Evolutionary conservation across 805 yeast genomes (phyloP).

Genomic region (Monosporozyma servazzii): DNA sequence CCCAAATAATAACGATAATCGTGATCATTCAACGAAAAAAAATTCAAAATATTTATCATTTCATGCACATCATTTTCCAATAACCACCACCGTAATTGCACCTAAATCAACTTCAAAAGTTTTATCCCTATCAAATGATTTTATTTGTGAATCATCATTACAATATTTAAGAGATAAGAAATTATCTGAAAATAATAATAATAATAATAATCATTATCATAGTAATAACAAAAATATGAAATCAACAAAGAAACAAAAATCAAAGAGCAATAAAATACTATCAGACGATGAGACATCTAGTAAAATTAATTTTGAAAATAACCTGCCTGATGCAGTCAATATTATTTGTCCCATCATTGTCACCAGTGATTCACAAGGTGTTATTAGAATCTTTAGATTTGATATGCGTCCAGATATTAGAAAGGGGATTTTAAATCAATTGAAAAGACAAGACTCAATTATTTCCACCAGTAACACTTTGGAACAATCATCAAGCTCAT

Average conservation of each 20-base stretch:
- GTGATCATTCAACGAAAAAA: constrained; percentile 2
- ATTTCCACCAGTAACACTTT: neutral
- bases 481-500: neutral
- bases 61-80: constrained; percentile 66
- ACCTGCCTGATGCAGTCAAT: constrained; percentile 20
- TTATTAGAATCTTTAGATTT: constrained; percentile 67
- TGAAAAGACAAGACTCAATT: constrained; percentile 4
- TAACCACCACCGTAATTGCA: constrained; percentile 71
- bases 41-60: constrained; percentile 58
- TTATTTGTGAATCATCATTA: constrained; percentile 53
- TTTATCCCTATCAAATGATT: constrained; percentile 67
- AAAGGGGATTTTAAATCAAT: constrained; percentile 23
- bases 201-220: neutral
- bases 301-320: neutral
- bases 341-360: constrained; percentile 46
- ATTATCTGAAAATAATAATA: neutral
- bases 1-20: neutral
- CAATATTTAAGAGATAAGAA: constrained; percentile 16
- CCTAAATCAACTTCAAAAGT: constrained; percentile 59
- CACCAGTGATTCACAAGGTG: constrained; percentile 65
- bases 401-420: constrained; percentile 54
- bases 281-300: neutral
- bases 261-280: neutral
- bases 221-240: neutral
- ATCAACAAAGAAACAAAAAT: neutral